Evolutionary conservation across 2,329 filamentous ascomycete genomes (phyloP), one percentile per base, ranked within the genome.

Genomic region (Penicillium sp.): DNA sequence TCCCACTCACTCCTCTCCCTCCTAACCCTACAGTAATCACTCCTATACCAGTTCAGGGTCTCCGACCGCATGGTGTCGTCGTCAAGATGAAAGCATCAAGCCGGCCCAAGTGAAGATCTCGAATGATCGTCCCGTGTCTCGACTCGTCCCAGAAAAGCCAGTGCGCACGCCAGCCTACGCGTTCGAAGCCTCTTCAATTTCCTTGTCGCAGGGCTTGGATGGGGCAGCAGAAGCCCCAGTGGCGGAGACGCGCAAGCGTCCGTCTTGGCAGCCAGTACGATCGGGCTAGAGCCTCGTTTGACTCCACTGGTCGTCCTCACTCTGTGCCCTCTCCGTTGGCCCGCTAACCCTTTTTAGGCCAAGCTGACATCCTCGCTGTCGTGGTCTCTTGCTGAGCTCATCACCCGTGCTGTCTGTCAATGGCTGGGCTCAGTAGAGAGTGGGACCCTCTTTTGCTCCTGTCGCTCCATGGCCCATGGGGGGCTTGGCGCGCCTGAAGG

Each of bases 171-270:
- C 31, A 55, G 45, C 37, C 50, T 56, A 65, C 61, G 59, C 58
- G 57, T 60, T 63, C 63, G 51, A 61, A 62, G 59, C 57, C 59
- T 63, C 49, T 59, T 37, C 57, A 63, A 58, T 59, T 60, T 58
- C 59, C 50, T 53, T 25, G 20, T 43, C 37, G 37, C 50, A 55
- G 51, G 54, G 37, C 55, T 42, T 53, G 42, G 45, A 58, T 52
- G 54, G 63, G 38, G 54, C 48, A 42, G 52, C 8, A 35, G 52
- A 37, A 34, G 52, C 52, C 45, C 45, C 41, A 50, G 61, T 60
- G 62, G 62, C 62, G 72, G 71, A 75, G 73, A 75, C 73, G 72
- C 73, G 73, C 73, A 75, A 75, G 72, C 73, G 67, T 71, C 69
- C 71, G 69, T 72, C 73, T 75, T 75, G 73, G 73, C 72, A 67